Evolutionary conservation across 2,329 filamentous ascomycete species (phyloP).

Genomic region (Lecanosticta acicola): DNA sequence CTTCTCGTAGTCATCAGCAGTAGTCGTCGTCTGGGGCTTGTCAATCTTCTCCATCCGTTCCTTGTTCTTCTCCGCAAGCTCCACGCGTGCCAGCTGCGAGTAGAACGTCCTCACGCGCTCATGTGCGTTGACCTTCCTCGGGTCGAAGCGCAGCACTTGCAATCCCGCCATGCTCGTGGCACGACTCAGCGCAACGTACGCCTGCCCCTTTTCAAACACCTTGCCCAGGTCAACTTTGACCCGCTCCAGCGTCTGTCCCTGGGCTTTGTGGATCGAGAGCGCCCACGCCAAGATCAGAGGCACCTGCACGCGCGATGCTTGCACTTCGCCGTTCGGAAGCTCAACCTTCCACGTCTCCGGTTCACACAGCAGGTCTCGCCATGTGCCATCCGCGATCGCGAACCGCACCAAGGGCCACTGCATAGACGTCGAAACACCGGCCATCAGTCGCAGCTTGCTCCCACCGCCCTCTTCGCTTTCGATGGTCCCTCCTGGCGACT

Average conservation of each 20-base stretch:
- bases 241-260: slow-evolving; percentile 86
- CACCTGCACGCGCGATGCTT: slow-evolving; percentile 69
- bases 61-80: slow-evolving; percentile 37
- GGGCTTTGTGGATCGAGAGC: slow-evolving; percentile 94
- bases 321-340: slow-evolving; percentile 87
- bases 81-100: slow-evolving; percentile 69
- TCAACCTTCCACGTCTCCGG: slow-evolving; percentile 96
- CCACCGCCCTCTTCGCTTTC: slow-evolving; percentile 21
- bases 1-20: slow-evolving; percentile 31
- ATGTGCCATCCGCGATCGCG: slow-evolving; percentile 68
- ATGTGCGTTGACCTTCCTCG: slow-evolving; percentile 89
- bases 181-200: slow-evolving; percentile 91
- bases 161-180: slow-evolving; percentile 82
- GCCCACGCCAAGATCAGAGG: slow-evolving; percentile 96
- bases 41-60: slow-evolving; percentile 28
- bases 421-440: slow-evolving; percentile 46
- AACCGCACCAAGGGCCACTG: slow-evolving; percentile 84
- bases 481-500: slow-evolving; percentile 29
- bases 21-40: slow-evolving; percentile 24
- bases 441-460: slow-evolving; percentile 33
- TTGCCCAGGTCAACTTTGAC: slow-evolving; percentile 90
- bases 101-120: slow-evolving; percentile 83
- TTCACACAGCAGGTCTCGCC: slow-evolving; percentile 71
- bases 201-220: slow-evolving; percentile 95
- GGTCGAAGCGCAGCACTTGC: slow-evolving; percentile 83